These are phyloP conservation scores for Naegleria fowleri DNA, from an alignment of 208 protist genomes.

Conservation along the genomic window DNA sequence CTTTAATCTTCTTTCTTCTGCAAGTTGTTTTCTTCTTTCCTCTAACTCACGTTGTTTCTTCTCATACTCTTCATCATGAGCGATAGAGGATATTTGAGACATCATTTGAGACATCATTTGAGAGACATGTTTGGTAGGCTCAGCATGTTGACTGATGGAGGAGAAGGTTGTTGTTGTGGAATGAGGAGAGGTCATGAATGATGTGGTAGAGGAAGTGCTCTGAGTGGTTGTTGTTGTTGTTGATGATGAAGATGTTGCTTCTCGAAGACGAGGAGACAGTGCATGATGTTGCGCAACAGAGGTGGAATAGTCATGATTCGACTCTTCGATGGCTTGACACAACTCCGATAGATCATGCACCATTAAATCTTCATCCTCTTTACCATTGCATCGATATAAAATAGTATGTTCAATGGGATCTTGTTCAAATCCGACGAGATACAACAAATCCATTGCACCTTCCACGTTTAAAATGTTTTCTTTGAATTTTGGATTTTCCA, in stretches of 20 bases:
- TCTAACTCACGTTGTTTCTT: not conserved
- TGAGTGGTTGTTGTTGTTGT: not conserved
- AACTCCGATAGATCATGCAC: not conserved
- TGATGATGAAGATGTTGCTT: no score
- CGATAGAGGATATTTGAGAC: no score
- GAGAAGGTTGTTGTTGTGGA: not conserved
- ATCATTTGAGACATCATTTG: no score
- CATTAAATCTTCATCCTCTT: not conserved
- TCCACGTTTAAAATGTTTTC: not conserved
- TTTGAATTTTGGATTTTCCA: not conserved
- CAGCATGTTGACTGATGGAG: not conserved
- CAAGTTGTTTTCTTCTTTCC: not conserved
- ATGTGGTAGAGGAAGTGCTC: not conserved
- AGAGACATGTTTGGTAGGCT: no score
- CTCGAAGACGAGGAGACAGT: no score
- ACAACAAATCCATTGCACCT: not conserved
- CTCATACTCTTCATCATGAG: not conserved
- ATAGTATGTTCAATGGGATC: not conserved
- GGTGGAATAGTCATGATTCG: no score
- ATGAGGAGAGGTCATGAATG: no score
- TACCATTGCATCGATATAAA: not conserved
- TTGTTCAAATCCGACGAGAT: not conserved
- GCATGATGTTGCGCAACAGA: no score
- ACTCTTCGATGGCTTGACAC: not conserved
- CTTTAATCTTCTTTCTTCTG: not conserved